These are phyloP conservation scores for Limonium bicolor DNA, from an alignment of 148 eudicot genomes.

Conservation along the genomic window DNA sequence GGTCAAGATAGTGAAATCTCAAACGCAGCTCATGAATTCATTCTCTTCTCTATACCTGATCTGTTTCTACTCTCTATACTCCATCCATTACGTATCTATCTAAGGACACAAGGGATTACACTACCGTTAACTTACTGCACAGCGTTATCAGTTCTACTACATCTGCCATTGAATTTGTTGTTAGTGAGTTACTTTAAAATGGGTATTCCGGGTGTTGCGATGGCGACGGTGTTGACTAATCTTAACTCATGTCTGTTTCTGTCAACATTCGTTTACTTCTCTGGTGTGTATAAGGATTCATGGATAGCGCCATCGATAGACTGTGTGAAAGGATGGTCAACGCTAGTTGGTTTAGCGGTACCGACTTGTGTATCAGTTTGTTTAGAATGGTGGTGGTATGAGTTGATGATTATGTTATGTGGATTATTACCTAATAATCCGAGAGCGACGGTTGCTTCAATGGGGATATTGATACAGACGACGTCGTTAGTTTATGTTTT, in stretches of 20 bases:
- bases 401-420: constrained; percentile 60
- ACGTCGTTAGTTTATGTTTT: constrained; percentile 9
- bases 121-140: constrained; percentile 30
- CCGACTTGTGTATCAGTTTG: constrained; percentile 74
- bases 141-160: constrained; percentile 19
- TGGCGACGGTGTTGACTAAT: constrained; percentile 20
- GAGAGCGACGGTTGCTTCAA: constrained; percentile 21
- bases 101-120: constrained; percentile 38
- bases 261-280: constrained; percentile 9
- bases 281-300: constrained; percentile 11
- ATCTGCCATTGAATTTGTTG: constrained; percentile 26
- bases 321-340: constrained; percentile 9
- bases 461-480: constrained; percentile 11
- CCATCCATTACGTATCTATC: constrained; percentile 36
- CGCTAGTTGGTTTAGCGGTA: constrained; percentile 17
- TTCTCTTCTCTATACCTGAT: constrained; percentile 29
- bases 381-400: constrained; percentile 92
- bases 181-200: constrained; percentile 10
- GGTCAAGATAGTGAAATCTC: constrained; percentile 28
- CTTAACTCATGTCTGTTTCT: constrained; percentile 12
- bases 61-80: constrained; percentile 25
- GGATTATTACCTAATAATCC: constrained; percentile 43
- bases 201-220: constrained; percentile 26
- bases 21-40: constrained; percentile 19
- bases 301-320: constrained; percentile 5